Base-by-base conservation (phyloP, 148 eudicot species). In the Fallopia convolvulus region DNA sequence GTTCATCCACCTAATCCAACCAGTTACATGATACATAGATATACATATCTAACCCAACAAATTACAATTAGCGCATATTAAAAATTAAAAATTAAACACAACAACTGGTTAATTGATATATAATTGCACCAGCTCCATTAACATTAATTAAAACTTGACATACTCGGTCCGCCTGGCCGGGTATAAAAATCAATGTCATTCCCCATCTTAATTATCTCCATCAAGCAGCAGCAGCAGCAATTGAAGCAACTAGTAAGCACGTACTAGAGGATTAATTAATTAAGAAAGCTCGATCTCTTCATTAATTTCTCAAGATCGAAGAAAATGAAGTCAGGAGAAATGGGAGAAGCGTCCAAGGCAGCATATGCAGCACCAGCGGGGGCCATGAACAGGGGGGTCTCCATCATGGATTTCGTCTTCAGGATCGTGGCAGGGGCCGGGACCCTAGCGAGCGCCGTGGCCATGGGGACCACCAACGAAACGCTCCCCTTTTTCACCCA, bases 401-500 rank as follows among this genome's bases (percentile, higher is more conserved):
- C 75, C 50, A 20, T 73, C 36, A 44, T 73, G 53, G 75, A 73
- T 21, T n/a, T 73, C 36, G 44, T 73, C 32, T 26, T 73, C 32
- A 20, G 75, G 32, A 44, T 73, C 55, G 75, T 48, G 12, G 75
- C 75, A 32, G 55, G 32, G 1, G 75, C 30, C 14, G 55, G 53
- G n/a, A 48, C 75, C 0, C 75, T 73, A 0, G 75, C 75, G 3
- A 48, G 53, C 18, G 75, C 75, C 33, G 23, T 73, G 36, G 75
- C 75, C 36, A 73, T 73, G 75, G 75, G 75, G 0, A 73, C 75
- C 2, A 73, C 75, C 36, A 48, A 73, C 53, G 75, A 73, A 14
- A 44, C 75, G 15, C 36, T 73, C 2, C 75, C 75, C 18, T 44
- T 73, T 8, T 73, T 73, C 75, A 73, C 53, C 17, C 75, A 46